These are phyloP conservation scores for Brassica incana DNA, from an alignment of 345 rosid species.

Conservation along the genomic window DNA sequence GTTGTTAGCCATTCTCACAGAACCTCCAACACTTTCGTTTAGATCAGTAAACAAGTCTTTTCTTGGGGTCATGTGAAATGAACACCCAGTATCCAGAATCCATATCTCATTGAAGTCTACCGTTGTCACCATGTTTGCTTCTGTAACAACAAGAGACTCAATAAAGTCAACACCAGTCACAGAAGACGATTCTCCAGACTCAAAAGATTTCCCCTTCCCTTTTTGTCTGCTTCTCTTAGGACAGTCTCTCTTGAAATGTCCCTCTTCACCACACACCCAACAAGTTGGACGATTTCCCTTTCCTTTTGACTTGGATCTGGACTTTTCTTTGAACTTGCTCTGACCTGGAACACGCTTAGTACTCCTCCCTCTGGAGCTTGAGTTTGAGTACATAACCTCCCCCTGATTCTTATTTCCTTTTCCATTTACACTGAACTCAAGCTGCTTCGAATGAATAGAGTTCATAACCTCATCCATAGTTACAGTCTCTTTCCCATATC, in stretches of 20 bases:
- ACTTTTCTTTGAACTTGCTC: background rate
- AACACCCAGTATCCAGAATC: background rate
- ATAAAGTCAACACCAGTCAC: background rate
- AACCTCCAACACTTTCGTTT: background rate
- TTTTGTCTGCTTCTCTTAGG: background rate
- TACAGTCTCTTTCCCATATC: too few relatives aligned
- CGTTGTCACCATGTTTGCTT: background rate
- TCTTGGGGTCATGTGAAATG: background rate
- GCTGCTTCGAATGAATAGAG: too few relatives aligned
- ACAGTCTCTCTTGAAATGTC: background rate
- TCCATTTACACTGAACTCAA: too few relatives aligned
- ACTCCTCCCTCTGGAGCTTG: background rate
- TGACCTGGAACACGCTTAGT: background rate
- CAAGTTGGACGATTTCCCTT: background rate
- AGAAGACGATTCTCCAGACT: background rate
- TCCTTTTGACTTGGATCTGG: background rate
- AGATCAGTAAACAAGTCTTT: background rate
- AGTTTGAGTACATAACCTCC: background rate
- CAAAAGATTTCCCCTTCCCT: background rate
- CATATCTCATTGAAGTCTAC: background rate
- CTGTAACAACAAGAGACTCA: background rate
- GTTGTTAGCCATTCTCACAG: background rate
- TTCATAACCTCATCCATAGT: too few relatives aligned
- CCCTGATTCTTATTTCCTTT: too few relatives aligned
- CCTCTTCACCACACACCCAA: background rate